Base-by-base conservation (phyloP, 2,329 filamentous ascomycete genomes). In the Claviceps quebecensis region DNA sequence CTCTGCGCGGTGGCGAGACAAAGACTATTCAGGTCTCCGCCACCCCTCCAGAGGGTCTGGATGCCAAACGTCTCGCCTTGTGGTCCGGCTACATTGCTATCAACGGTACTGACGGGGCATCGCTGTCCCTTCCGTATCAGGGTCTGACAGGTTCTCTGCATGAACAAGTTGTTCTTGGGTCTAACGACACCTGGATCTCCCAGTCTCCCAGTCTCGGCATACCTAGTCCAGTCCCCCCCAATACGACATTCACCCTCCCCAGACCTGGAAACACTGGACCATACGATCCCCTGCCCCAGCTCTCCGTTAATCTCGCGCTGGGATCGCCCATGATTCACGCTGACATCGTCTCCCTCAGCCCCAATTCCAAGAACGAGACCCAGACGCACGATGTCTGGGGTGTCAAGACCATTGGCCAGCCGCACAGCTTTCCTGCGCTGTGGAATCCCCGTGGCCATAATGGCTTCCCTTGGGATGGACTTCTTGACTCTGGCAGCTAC, bases 401-500 rank as follows among this genome's bases (percentile, higher is more conserved):
- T 48, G 62, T 67, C 55, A 67, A 62, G 55, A 65, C 66, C 8
- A 58, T 76, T 11, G 73, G 73, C 6, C 64, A 70, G 56, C 61
- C 72, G 16, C 60, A 63, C 13, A 63, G 60, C 22, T 73, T 70
- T 47, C 76, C 76, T 0, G 38, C 61, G 2, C 45, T 69, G 58
- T 66, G 26, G 26, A 26, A 26, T 8, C 52, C 61, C 8, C 63
- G 65, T 52, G 59, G 59, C 29, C 4, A 53, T 4, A 53, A 59
- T 52, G 50, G 56, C 4, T 39, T 61, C 5, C 49, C 52, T 0
- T 80, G 73, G 67, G 69, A 73, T 48, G 77, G 77, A 9, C 62
- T 64, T 49, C 61, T 79, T 4, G 64, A 65, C 0, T 68, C 72
- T 9, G 75, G 74, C 13, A 65, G 58, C 1, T 76, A 72, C 53